Base-by-base conservation (phyloP, 2,329 filamentous ascomycete genomes). In the Phaeoacremonium minimum region DNA sequence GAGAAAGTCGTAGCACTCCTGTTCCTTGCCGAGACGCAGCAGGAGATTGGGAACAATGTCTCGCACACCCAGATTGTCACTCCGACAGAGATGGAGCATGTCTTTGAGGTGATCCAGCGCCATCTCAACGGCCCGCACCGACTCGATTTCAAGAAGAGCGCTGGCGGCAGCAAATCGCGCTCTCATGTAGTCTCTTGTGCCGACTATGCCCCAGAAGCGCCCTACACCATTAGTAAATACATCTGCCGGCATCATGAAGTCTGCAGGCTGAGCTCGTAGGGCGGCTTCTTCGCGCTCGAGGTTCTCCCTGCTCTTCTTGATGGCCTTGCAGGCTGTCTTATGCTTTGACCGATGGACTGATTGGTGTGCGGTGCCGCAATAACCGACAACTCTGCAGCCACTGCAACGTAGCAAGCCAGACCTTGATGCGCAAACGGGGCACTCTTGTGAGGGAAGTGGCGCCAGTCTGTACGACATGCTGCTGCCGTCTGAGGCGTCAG, bases 1-100 rank as follows among this genome's bases (percentile, higher is more conserved):
- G 46, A 70, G 20, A 37, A 71, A 71, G 44, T 69, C 63, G 45
- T 70, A 71, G 48, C 53, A 57, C 29, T 57, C 54, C 37, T 61
- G 57, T 30, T 60, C 57, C 18, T 43, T 45, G 18, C 45, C 55
- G 6, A 60, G 48, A 16, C 52, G 53, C 20, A 61, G 47, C 31
- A 55, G 32, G 15, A 58, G 46, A 15, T 37, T 30, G 5, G 52
- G 50, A 28, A 53, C 28, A 4, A 46, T 36, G 18, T 48, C 37
- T 20, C 49, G 47, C 18, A 49, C 15, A 26, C 46, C 44, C 29
- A 49, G 15, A 16, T 46, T 41, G 34, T 55, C 51, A 15, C 37
- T 38, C 15, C 46, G 48, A 36, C 30, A 37, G 3, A 34, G 30
- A 13, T 41, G 45, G 4, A 49, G 12, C 6, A 29, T 30, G 13